phyloP scores from a whole-genome alignment of 1,139 yeast species.

The Candida labiduridarum region DNA sequence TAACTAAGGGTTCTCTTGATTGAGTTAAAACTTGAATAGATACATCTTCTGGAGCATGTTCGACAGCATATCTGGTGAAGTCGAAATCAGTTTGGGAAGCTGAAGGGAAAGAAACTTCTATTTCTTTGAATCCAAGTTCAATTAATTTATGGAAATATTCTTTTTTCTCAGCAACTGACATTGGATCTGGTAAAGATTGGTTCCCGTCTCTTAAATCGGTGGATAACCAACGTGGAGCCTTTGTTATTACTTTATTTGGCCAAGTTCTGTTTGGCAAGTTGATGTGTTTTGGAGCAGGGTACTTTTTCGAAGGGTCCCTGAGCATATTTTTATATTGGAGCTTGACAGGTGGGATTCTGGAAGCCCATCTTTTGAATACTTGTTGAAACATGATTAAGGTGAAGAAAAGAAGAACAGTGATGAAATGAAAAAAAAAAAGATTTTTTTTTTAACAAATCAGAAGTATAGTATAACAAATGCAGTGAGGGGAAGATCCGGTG shows the following conservation, averaged over 20 bases:
- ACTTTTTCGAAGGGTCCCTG: conserved; percentile 77
- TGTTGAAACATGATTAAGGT: conserved; percentile 22
- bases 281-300: conserved; percentile 67
- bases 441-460: neutral
- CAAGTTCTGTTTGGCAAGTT: conserved; percentile 78
- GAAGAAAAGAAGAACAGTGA: neutral
- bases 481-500: neutral
- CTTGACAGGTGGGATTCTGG: conserved; percentile 20
- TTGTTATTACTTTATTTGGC: conserved; percentile 76
- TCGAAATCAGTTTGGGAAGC: conserved; percentile 97
- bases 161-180: conserved; percentile 88
- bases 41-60: conserved; percentile 91
- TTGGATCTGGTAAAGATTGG: conserved; percentile 96
- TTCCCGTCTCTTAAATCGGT: conserved; percentile 97
- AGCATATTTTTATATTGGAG: conserved; percentile 35
- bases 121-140: conserved; percentile 94
- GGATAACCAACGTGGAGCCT: conserved; percentile 94
- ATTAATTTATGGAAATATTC: conserved; percentile 82
- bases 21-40: conserved; percentile 90
- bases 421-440: conserved; percentile 1
- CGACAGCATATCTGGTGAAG: conserved; percentile 91
- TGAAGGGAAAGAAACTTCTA: conserved; percentile 94
- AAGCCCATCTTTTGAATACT: conserved; percentile 30
- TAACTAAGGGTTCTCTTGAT: conserved; percentile 86
- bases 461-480: neutral